Base-by-base conservation (phyloP, 2,329 filamentous ascomycete genomes). In the Ophiostoma montium region DNA sequence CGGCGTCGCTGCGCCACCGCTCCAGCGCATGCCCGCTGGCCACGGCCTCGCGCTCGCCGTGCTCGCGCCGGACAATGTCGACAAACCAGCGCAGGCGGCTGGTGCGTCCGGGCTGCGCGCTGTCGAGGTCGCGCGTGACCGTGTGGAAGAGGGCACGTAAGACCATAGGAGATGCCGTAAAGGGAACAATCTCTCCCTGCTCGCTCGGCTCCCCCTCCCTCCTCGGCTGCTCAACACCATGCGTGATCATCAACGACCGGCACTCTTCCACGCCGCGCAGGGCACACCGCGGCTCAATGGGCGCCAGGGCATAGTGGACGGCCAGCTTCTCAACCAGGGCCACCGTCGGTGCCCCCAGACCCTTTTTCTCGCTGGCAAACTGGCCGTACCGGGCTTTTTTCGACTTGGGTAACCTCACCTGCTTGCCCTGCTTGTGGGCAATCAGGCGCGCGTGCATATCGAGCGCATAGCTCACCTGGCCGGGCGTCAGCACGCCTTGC, bases 51-150 rank as follows among this genome's bases (percentile, higher is more conserved):
- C 56, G 52, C 1, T 51, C 35, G 13, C 60, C 58, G 42, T 60
- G 54, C 15, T 62, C 55, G 16, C 54, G 54, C 41, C 58, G 38
- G 13, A 69, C 50, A 16, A 66, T 42, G 18, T 51, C 50, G 21
- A 69, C 41, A 47, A 63, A 59, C 64, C 64, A 68, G 41, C 55
- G 54, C 38, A 69, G 52, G 16, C 66, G 64, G 21, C 53, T 53
- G 30, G 59, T 62, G 35, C 62, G 60, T 4, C 67, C 67, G 18
- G 58, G 59, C 27, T 53, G 48, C 35, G 60, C 61, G n/a, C 58
- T 52, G 19, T 51, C 58, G 44, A 70, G 55, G 47, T 66, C 63
- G 50, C 58, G 62, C 7, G 65, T 65, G 16, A 66, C 55, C 18
- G 63, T 56, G 41, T 59, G 58, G 50, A 63, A 61, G 5, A 67